Percentiles rank a stretch among this genome's conserved stretches.
phyloP scores from a whole-genome alignment of 2,329 filamentous ascomycete genomes.

The Exserohilum rostratum region DNA sequence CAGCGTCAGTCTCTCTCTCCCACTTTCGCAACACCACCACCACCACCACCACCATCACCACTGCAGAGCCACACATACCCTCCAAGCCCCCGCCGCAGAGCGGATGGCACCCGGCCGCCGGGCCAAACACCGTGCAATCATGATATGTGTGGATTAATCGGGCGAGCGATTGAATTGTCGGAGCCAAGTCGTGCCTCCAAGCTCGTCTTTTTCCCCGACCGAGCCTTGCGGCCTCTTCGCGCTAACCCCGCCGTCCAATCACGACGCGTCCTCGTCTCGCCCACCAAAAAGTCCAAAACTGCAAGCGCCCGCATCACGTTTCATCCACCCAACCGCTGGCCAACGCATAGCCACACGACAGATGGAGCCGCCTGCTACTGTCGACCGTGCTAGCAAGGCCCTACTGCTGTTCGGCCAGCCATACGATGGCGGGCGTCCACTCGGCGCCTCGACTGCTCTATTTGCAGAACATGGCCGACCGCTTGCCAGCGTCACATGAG shows the following conservation, averaged over 20 bases:
- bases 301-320: slow-evolving; percentile 40
- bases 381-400: slow-evolving; percentile 24
- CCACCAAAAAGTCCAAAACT: slow-evolving; percentile 30
- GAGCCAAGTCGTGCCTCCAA: slow-evolving; percentile 20
- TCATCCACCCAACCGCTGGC: slow-evolving; percentile 33
- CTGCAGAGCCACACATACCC: slow-evolving; percentile 24
- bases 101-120: slow-evolving; percentile 37
- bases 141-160: slow-evolving; percentile 24
- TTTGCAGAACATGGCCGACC: slow-evolving; percentile 33
- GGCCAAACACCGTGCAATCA: slow-evolving; percentile 44
- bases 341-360: slow-evolving; percentile 39
- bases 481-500: slow-evolving; percentile 20
- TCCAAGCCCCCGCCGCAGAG: slow-evolving; percentile 27
- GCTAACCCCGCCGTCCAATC: slow-evolving; percentile 40
- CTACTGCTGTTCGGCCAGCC: slow-evolving; percentile 15
- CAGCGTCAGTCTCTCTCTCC: slow-evolving; percentile 31
- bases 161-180: slow-evolving; percentile 17
- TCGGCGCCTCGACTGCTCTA: slow-evolving; percentile 40
- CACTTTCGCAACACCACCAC: slow-evolving; percentile 7
- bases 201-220: slow-evolving; percentile 31
- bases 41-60: slow-evolving; percentile 1
- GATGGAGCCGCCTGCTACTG: slow-evolving; percentile 35
- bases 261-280: slow-evolving; percentile 23
- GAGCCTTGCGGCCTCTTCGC: slow-evolving; percentile 13
- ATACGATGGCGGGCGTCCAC: slow-evolving; percentile 38